Base-by-base conservation (phyloP, 1,139 yeast species). In the Pichia sp. region DNA sequence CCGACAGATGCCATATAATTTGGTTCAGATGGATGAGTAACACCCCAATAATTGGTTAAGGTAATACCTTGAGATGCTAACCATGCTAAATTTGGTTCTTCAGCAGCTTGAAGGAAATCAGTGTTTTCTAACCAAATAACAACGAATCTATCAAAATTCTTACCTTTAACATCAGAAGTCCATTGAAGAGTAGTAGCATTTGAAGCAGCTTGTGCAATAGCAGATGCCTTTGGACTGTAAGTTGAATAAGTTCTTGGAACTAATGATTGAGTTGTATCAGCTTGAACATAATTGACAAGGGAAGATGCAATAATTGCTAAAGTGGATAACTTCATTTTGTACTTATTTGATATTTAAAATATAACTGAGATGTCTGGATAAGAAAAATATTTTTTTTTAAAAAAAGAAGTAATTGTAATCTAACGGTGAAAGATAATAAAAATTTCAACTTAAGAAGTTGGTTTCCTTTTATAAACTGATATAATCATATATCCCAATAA, bases 11-110 rank as follows among this genome's bases (percentile, higher is more conserved):
- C 72, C 51, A 71, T 56, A 58, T 73, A 73, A 62, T 73, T 73
- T 51, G 77, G 76, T 63, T 73, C 73, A 2, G 78, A 71, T 41
- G 77, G 76, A 54, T 71, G 75, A 38, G 76, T 69, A 32, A 71
- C 53, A 30, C 71, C 69, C 67, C 73, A 72, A 64, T 73, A 72
- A 65, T 73, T 73, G 57, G 63, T 64, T 53, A 73, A 62, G 32
- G 63, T 58, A 45, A 71, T 63, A 55, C 76, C 78, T 41, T 69
- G 58, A 52, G 62, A 48, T 24, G 70, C 67, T 38, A 72, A 61
- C 55, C 62, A 63, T 54, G 62, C 60, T 54, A 73, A 59, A 40
- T 68, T 69, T 7, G 64, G 58, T 55, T 72, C 65, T 49, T 64
- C 69, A 37, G 65, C 66, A 37, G 76, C 77, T 56, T 73, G 73